Base-by-base conservation (phyloP, 1,284 basidiomycete species). In the Mycosarcoma mackinlayi region DNA sequence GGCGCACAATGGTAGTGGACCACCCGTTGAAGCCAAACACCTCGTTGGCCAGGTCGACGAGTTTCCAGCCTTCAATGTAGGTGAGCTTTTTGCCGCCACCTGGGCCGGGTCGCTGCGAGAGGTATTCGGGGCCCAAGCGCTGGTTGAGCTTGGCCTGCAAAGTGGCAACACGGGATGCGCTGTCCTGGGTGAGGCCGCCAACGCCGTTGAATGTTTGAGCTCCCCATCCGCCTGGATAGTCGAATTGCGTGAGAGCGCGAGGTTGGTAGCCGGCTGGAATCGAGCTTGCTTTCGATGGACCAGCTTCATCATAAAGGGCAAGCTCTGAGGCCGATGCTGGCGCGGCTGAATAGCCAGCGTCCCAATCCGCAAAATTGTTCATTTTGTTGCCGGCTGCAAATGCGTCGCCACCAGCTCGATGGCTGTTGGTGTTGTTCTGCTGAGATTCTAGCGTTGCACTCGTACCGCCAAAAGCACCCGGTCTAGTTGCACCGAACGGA, bases 1-100 rank as follows among this genome's bases (percentile, higher is more conserved):
- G 84, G 47, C 84, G 90, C 54, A 92, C 88, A 46, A 98, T 87
- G 53, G 85, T 91, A 3, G 93, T 92, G 50, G 90, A 93, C 95
- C 95, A 98, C 10, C 96, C 96, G 70, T 98, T 94, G 85, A 94
- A 97, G 1, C 95, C 95, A 85, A 98, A 98, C 33, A 98, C 92
- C 76, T 98, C 94, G 83, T 98, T 98, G 1, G 95, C 95, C 23
- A 98, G 58, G 24, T 77, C 73, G 23, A 77, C 74, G 9, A 72
- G 73, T 85, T 93, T 94, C 94, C 94, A 98, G 0, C 95, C 96
- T 83, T 98, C 95, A 3, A 93, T 90, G 80, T 98, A 98, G 8
- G 92, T 94, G 53, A 98, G 85, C 83, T 94, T 96, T 14, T 62
- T 63, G 30, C 73, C 60, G n/a, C 79, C 79, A 7, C 90, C 90